Evolutionary conservation across 768 basidiomycete genomes (phyloP).

Genomic region (Serendipita sp.): DNA sequence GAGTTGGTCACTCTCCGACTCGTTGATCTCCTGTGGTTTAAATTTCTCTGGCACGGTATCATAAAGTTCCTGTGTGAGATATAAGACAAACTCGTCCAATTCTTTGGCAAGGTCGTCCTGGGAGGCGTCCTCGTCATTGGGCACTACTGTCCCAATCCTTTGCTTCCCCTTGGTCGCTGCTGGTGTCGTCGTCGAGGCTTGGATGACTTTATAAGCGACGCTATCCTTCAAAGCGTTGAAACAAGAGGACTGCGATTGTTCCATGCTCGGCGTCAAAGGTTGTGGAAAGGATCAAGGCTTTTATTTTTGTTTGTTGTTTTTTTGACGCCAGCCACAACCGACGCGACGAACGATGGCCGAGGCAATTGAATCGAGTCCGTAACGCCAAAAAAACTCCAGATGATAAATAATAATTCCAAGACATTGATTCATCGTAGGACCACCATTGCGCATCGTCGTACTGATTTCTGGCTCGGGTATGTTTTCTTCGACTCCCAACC

Average conservation of each 20-base stretch:
- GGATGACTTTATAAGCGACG: background rate
- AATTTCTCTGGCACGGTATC: constrained; percentile 24
- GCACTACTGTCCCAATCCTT: background rate
- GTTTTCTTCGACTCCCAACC: too few relatives aligned
- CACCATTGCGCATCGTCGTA: constrained; percentile 29
- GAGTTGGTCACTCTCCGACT: constrained; percentile 11
- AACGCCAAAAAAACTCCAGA: background rate
- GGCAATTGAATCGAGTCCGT: background rate
- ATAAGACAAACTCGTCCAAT: constrained; percentile 39
- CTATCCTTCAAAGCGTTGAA: background rate
- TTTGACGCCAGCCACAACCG: background rate
- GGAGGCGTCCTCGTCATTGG: background rate
- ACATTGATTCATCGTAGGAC: background rate
- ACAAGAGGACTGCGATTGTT: background rate
- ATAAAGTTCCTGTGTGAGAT: constrained; percentile 39
- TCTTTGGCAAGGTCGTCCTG: constrained; percentile 15
- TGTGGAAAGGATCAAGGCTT: background rate
- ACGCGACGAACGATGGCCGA: background rate
- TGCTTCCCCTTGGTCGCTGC: background rate
- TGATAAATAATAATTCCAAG: background rate
- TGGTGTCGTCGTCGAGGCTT: background rate
- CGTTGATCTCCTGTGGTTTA: constrained; percentile 27
- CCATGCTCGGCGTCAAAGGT: background rate
- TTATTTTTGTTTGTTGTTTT: background rate
- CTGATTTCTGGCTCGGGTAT: constrained; percentile 55